Evolutionary conservation across 2,329 filamentous ascomycete genomes (phyloP).

Genomic region (Claviceps humidiphila): DNA sequence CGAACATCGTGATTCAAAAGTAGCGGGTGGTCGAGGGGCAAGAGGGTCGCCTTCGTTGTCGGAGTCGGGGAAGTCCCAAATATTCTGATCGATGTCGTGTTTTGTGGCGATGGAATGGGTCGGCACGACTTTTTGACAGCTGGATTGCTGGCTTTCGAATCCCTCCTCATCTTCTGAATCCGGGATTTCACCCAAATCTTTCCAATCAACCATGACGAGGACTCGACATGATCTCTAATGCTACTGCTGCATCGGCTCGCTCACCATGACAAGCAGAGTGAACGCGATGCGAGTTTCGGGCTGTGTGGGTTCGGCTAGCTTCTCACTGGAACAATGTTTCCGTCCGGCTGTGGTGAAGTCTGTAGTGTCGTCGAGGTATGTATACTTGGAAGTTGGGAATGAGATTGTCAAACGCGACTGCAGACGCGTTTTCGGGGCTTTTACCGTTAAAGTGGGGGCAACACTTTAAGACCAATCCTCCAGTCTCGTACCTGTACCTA

Average conservation of each 20-base stretch:
- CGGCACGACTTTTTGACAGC: not conserved
- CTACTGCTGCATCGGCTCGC: not conserved
- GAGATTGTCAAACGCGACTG: constrained; percentile 11
- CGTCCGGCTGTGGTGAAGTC: not conserved
- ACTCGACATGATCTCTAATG: constrained; percentile 15
- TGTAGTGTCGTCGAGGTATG: too few species aligned
- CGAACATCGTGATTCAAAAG: constrained; percentile 12
- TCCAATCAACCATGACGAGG: constrained; percentile 32
- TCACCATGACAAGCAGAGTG: not conserved
- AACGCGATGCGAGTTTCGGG: not conserved
- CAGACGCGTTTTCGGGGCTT: constrained; percentile 15
- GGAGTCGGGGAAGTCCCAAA: constrained; percentile 26
- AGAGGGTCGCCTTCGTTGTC: constrained; percentile 10
- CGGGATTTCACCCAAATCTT: constrained; percentile 35
- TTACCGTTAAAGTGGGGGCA: constrained; percentile 4
- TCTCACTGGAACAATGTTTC: not conserved
- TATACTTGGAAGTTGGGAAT: too few species aligned
- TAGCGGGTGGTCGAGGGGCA: not conserved
- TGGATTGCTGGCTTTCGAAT: constrained; percentile 24
- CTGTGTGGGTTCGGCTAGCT: not conserved
- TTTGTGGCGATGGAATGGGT: not conserved
- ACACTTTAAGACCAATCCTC: too few species aligned
- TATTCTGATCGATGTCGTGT: constrained; percentile 8
- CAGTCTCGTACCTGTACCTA: too few species aligned
- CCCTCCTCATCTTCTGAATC: constrained; percentile 36